Evolutionary conservation across 441 rosid species (phyloP), one percentile per base, ranked within the genome.

Genomic region (Aleurites moluccanus): DNA sequence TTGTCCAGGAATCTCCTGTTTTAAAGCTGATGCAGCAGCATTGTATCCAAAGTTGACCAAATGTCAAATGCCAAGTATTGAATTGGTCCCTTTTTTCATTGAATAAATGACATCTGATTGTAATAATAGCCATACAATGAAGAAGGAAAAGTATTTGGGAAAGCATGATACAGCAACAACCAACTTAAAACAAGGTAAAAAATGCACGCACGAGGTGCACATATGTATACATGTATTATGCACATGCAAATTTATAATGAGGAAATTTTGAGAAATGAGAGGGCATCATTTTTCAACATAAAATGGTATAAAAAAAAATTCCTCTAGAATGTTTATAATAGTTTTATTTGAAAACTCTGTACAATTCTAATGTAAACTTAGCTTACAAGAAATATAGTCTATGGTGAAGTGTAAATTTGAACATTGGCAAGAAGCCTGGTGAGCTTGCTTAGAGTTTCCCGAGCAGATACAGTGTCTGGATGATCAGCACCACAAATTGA

Each of bases 401-500:
- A 88, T 70, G 88, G 83, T 66, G 90, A 88, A 83, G 82, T 83
- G 74, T 86, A 90, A 84, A 77, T 82, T 75, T 87, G 91, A 79
- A 86, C 85, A 84, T 85, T 83, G 21, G 96, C 91, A 72, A 88
- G 83, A 74, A 92, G 93, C 71, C 97, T 80, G 15, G 92, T 91
- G 82, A 95, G 85, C 85, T 90, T 91, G 83, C 93, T 89, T 3
- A 95, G 87, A 28, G 96, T 91, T 77, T 91, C 96, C 3, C 87
- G 87, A 79, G 98, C 94, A 62, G 94, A 85, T 42, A 88, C 78
- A 7, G 98, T 95, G 53, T 82, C 88, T 18, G 94, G 96, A 84
- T 95, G 99, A 80, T 92, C 85, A 67, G 89, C 94, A 47, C 99
- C 99, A 64, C 91, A 83, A 69, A 95, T 88, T 14, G 99, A 89